Conservation (phyloP, 306 rosid species). For the Prunus persica region DNA sequence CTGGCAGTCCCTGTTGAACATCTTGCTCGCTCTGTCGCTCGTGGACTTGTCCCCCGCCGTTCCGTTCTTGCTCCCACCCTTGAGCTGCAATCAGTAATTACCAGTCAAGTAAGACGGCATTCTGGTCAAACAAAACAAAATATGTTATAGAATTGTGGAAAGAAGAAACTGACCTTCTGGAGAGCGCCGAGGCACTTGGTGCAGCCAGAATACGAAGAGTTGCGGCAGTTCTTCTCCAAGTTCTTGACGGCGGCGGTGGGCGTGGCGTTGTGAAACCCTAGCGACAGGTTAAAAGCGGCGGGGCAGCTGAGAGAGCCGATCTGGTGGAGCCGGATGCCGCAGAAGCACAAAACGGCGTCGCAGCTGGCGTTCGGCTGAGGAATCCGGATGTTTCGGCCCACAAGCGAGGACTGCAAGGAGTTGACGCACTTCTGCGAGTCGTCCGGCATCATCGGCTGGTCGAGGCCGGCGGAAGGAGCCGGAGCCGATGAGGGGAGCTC, state of each 20-base stretch:
- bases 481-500: constrained; percentile 39
- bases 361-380: constrained; percentile 90
- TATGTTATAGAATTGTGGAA: too few relatives aligned
- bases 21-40: constrained; percentile 64
- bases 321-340: constrained; percentile 91
- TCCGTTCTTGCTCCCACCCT: constrained; percentile 49
- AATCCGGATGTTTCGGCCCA: constrained; percentile 60
- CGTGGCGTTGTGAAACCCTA: constrained; percentile 58
- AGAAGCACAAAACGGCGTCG: constrained; percentile 84
- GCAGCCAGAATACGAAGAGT: constrained; percentile 86
- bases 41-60: constrained; percentile 30
- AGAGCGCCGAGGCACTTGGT: constrained; percentile 79
- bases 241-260: constrained; percentile 71
- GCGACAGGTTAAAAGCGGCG: constrained; percentile 71
- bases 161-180: constrained; percentile 52
- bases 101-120: neutral
- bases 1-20: constrained; percentile 91
- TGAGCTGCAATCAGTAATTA: constrained; percentile 40
- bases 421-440: constrained; percentile 95
- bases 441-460: constrained; percentile 91
- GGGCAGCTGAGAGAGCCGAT: constrained; percentile 74
- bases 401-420: constrained; percentile 73
- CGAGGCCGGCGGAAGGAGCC: constrained; percentile 27
- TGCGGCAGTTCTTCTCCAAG: constrained; percentile 70
- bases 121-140: neutral